Evolutionary conservation across 768 basidiomycete genomes (phyloP).

Genomic region (Cystofilobasidium ferigula): DNA sequence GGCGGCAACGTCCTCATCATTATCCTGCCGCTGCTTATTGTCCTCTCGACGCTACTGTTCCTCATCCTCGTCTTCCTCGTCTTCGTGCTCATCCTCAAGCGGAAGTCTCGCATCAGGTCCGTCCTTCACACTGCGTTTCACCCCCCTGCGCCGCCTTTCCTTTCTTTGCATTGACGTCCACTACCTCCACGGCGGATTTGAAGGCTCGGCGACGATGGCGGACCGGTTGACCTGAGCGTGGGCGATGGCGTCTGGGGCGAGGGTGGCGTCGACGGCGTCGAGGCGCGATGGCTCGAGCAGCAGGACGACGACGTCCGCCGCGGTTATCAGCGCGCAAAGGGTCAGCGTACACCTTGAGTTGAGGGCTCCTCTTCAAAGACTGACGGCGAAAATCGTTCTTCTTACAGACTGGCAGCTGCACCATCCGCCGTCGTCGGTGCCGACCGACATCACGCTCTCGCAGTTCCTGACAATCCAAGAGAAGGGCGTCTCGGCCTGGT

Average conservation of each 20-base stretch:
- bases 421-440: constrained; percentile 80
- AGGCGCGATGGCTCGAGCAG: constrained; percentile 83
- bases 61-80: constrained; percentile 83
- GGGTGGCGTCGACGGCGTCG: constrained; percentile 84
- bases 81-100: constrained; percentile 64
- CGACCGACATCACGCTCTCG: constrained; percentile 94
- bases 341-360: constrained; percentile 49
- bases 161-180: not conserved
- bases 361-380: too few relatives aligned
- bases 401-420: constrained; percentile 52
- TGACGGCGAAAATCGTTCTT: too few relatives aligned
- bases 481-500: constrained; percentile 99
- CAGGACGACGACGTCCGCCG: constrained; percentile 51
- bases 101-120: constrained; percentile 35
- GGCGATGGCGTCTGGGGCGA: constrained; percentile 77
- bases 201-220: constrained; percentile 55
- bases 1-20: constrained; percentile 56
- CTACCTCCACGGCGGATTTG: not conserved
- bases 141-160: not conserved
- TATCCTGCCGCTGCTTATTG: constrained; percentile 84
- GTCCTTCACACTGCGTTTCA: constrained; percentile 10
- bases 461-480: constrained; percentile 99
- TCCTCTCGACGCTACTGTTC: constrained; percentile 83
- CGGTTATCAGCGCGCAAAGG: constrained; percentile 75
- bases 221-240: constrained; percentile 83